Evolutionary conservation across 805 yeast genomes (phyloP).

Genomic region (Cyberlindnera nakhonratchasimensis): DNA sequence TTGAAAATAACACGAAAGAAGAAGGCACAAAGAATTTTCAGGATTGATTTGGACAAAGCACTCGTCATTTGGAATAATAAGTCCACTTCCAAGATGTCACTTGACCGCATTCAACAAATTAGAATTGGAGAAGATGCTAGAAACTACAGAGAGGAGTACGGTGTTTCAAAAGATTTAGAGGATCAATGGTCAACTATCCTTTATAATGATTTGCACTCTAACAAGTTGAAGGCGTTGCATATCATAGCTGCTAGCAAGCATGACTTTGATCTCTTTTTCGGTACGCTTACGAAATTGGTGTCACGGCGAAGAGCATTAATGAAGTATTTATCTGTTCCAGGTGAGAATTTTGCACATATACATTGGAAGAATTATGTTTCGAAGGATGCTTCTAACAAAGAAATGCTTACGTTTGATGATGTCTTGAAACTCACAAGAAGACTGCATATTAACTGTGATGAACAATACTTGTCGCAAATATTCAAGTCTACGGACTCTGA

Average conservation of each 20-base stretch:
- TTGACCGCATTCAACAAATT: slow-evolving; percentile 64
- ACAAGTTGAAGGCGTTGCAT: slow-evolving; percentile 75
- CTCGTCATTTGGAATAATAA: slow-evolving; percentile 55
- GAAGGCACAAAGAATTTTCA: slow-evolving; percentile 53
- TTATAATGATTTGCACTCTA: slow-evolving; percentile 55
- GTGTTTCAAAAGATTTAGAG: slow-evolving; percentile 61
- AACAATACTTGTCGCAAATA: slow-evolving; percentile 42
- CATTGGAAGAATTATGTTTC: slow-evolving; percentile 58
- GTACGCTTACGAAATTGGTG: slow-evolving; percentile 53
- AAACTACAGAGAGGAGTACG: slow-evolving; percentile 82
- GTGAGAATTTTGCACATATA: slow-evolving; percentile 56
- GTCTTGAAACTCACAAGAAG: slow-evolving; percentile 61
- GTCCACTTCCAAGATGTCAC: slow-evolving; percentile 33
- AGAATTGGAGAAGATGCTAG: slow-evolving; percentile 68
- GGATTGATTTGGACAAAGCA: slow-evolving; percentile 53
- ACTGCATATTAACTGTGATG: slow-evolving; percentile 69
- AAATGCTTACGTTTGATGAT: slow-evolving; percentile 56
- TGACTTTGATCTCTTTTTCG: slow-evolving; percentile 52
- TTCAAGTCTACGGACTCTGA: slow-evolving; percentile 55
- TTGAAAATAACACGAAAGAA: slow-evolving; percentile 70
- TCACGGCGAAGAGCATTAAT: slow-evolving; percentile 57
- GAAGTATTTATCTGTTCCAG: slow-evolving; percentile 60
- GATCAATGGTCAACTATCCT: slow-evolving; percentile 78
- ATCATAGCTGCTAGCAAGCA: slow-evolving; percentile 55
- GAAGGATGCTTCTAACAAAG: slow-evolving; percentile 33